phyloP scores from a whole-genome alignment of 305 asterid species.

The Petunia hybrid region DNA sequence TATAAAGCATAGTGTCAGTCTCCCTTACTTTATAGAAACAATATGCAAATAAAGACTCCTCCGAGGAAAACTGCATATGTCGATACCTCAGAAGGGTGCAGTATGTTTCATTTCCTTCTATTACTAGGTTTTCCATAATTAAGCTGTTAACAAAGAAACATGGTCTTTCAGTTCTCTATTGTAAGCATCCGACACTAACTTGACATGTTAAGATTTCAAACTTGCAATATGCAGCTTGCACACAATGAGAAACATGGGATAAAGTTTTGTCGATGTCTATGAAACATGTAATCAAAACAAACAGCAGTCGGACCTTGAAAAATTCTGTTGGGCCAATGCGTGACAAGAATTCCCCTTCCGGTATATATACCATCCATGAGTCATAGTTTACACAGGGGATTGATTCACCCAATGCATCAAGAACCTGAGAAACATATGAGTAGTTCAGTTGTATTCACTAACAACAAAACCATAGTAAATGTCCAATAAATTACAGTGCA shows the following conservation, averaged over 20 bases:
- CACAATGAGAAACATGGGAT: neutral
- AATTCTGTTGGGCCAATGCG: slow-evolving; percentile 95
- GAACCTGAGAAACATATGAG: slow-evolving; percentile 58
- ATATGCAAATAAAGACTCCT: no score
- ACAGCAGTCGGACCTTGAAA: slow-evolving; percentile 63
- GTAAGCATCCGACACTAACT: no score
- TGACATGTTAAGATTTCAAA: no score
- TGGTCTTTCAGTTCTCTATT: no score
- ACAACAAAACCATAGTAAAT: neutral
- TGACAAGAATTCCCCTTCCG: slow-evolving; percentile 96
- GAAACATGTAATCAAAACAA: slow-evolving; percentile 37
- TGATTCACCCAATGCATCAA: slow-evolving; percentile 90
- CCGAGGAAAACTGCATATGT: no score
- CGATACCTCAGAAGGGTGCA: no score
- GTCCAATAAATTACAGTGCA: neutral
- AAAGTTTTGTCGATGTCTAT: neutral
- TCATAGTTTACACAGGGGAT: slow-evolving; percentile 72
- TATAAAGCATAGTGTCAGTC: no score
- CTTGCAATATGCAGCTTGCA: neutral
- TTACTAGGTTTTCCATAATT: no score
- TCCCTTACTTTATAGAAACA: no score
- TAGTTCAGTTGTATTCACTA: slow-evolving; percentile 17
- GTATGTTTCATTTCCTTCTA: no score
- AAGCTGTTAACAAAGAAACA: no score
- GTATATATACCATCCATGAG: slow-evolving; percentile 94